Percentiles rank a stretch among this genome's conserved stretches.
Evolutionary conservation across 345 rosid genomes (phyloP).

Genomic region (Mangifera indica): DNA sequence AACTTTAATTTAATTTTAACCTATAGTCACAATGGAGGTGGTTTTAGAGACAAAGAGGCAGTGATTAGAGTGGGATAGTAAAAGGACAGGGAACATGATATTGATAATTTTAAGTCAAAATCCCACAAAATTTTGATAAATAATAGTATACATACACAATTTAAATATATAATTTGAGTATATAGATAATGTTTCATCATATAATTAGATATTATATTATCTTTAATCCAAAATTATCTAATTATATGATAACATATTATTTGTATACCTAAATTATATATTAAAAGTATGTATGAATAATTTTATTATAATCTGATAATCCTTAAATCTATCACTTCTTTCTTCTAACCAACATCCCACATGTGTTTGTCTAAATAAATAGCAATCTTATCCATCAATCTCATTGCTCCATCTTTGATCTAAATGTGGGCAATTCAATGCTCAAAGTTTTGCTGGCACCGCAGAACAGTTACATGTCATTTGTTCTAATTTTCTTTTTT

Average conservation of each 20-base stretch:
- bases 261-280: too few species aligned
- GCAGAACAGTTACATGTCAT: constrained; percentile 3
- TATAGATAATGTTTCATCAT: too few species aligned
- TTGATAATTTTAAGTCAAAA: constrained; percentile 21
- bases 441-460: constrained; percentile 6
- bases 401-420: constrained; percentile 8
- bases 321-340: too few species aligned
- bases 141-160: too few species aligned
- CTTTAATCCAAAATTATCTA: too few species aligned
- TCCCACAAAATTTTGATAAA: constrained; percentile 16
- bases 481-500: not conserved
- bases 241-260: too few species aligned
- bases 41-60: constrained; percentile 35
- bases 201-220: too few species aligned
- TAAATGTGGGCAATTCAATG: constrained; percentile 17
- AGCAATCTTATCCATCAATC: too few species aligned
- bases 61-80: constrained; percentile 40
- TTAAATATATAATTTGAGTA: too few species aligned
- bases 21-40: constrained; percentile 4
- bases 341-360: too few species aligned
- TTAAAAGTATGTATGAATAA: too few species aligned
- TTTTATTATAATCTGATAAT: too few species aligned
- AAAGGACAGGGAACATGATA: constrained; percentile 43
- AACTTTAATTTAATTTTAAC: constrained; percentile 9
- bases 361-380: constrained; percentile 10